Evolutionary conservation across 2,329 filamentous ascomycete genomes (phyloP).

Genomic region (Diaporthe sp.): DNA sequence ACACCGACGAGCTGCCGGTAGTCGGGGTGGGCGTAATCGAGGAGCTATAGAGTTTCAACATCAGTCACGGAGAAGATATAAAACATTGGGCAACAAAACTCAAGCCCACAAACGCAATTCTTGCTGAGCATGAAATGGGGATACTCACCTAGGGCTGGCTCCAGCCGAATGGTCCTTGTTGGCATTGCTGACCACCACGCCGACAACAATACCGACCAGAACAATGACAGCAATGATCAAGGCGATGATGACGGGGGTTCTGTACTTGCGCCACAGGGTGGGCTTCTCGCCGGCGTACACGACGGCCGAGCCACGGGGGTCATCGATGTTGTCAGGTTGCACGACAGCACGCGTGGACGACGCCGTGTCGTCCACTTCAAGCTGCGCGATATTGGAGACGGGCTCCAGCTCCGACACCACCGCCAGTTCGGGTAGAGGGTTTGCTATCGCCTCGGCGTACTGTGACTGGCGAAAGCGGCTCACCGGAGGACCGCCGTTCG

Average conservation of each 20-base stretch:
- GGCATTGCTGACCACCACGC: conserved; percentile 19
- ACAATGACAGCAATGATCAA: conserved; percentile 9
- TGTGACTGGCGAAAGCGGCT: conserved; percentile 12
- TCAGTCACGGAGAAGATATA: neutral
- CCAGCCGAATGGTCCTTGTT: neutral
- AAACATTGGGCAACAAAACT: neutral
- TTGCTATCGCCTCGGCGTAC: conserved; percentile 36
- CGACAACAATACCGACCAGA: conserved; percentile 27
- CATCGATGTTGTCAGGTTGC: conserved; percentile 37
- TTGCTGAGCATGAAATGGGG: neutral
- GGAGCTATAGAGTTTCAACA: neutral
- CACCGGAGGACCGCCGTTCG: neutral
- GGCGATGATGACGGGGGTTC: conserved; percentile 10
- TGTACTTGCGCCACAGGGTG: conserved; percentile 30
- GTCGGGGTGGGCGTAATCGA: neutral
- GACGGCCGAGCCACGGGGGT: conserved; percentile 31
- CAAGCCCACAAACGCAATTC: too few relatives aligned
- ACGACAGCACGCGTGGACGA: conserved; percentile 28
- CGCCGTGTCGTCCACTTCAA: neutral
- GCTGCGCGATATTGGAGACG: conserved; percentile 5
- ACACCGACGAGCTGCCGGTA: conserved; percentile 7
- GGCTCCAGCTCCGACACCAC: conserved; percentile 19
- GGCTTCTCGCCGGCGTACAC: conserved; percentile 34
- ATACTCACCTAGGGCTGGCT: neutral
- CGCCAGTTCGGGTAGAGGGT: conserved; percentile 35